Evolutionary conservation across 805 yeast species (phyloP).

Genomic region (Yarrowia sp.): DNA sequence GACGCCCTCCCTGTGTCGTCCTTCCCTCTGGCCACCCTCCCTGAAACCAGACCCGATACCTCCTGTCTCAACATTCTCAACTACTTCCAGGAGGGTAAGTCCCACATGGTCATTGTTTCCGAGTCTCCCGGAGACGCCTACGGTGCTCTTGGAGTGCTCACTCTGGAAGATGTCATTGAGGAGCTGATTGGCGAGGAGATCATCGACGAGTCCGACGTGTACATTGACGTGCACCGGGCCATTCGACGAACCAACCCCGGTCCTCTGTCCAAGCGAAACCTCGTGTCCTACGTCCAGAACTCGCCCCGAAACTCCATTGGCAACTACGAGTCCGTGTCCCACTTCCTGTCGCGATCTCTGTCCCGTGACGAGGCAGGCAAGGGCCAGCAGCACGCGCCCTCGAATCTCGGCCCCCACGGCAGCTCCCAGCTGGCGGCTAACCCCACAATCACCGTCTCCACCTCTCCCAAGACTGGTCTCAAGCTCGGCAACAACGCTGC

Average conservation of each 20-base stretch:
- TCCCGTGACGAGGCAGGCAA: constrained; percentile 18
- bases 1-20: constrained; percentile 91
- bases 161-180: constrained; percentile 97
- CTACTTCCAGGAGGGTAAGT: constrained; percentile 96
- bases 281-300: constrained; percentile 28
- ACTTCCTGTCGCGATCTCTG: constrained; percentile 26
- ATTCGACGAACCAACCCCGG: constrained; percentile 63
- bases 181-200: constrained; percentile 98
- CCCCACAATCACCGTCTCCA: constrained; percentile 18
- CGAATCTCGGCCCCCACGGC: constrained; percentile 18
- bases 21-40: constrained; percentile 94
- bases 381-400: not conserved
- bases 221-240: constrained; percentile 85
- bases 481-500: constrained; percentile 12
- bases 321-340: constrained; percentile 26
- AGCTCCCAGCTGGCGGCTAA: constrained; percentile 9
- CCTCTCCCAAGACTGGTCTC: constrained; percentile 25
- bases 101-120: constrained; percentile 95
- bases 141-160: constrained; percentile 82
- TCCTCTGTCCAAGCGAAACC: constrained; percentile 47
- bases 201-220: constrained; percentile 94
- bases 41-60: constrained; percentile 90
- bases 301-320: constrained; percentile 30
- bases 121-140: constrained; percentile 78
- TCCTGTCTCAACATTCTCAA: constrained; percentile 92